These are phyloP conservation scores for Boletus barrowsii DNA, from an alignment of 768 basidiomycete genomes.

Conservation along the genomic window DNA sequence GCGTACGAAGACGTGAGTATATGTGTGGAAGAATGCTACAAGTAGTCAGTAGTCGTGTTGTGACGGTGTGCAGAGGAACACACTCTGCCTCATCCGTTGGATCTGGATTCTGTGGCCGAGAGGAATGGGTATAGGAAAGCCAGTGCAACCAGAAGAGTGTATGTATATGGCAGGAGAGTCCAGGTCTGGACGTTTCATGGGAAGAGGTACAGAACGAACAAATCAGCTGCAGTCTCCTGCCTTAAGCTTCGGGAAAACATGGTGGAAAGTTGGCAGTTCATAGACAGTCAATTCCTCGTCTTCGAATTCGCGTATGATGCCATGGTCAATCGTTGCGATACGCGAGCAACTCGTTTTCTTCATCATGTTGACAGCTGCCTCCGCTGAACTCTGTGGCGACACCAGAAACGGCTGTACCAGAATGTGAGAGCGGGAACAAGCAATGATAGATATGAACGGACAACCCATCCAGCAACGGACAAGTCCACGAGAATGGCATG, in stretches of 20 bases:
- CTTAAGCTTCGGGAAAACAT: conserved; percentile 38
- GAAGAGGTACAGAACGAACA: conserved; percentile 10
- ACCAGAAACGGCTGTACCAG: neutral
- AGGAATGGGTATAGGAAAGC: conserved; percentile 42
- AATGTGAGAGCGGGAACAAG: conserved; percentile 3
- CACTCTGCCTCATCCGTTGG: conserved; percentile 35
- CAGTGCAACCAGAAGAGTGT: conserved; percentile 39
- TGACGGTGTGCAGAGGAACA: neutral
- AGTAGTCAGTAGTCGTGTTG: no score
- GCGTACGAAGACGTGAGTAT: no score
- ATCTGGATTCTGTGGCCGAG: conserved; percentile 30
- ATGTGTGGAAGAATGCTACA: no score
- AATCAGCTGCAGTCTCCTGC: neutral
- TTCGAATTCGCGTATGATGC: neutral
- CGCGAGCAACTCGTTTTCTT: conserved; percentile 10
- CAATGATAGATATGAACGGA: no score
- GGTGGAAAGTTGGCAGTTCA: conserved; percentile 14
- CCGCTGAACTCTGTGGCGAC: neutral
- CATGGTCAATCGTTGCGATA: conserved; percentile 10
- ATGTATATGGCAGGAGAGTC: conserved; percentile 14
- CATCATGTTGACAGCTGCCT: neutral
- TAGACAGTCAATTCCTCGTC: conserved; percentile 4
- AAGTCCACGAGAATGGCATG: conserved; percentile 34
- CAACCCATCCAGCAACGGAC: conserved; percentile 38
- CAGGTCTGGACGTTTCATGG: neutral